Percentiles rank a stretch among this genome's conserved stretches.
These are phyloP conservation scores for Fusarium illudens DNA, from an alignment of 2,329 filamentous ascomycete genomes.

Conservation along the genomic window DNA sequence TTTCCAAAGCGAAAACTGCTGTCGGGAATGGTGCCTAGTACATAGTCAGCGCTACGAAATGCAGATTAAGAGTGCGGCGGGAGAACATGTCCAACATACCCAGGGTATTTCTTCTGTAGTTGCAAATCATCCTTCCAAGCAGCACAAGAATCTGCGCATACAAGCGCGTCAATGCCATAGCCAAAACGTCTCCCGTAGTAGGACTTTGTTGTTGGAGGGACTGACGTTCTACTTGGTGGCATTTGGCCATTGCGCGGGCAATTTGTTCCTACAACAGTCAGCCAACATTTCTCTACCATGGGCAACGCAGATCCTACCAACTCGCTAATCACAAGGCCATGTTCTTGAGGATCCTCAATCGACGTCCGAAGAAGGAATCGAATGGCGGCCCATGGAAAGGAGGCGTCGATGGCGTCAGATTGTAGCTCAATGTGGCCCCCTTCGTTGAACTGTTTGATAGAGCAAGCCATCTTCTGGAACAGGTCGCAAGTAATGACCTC, in stretches of 20 bases:
- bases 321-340: neutral
- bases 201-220: neutral
- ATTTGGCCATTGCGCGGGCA: neutral
- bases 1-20: neutral
- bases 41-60: neutral
- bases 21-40: neutral
- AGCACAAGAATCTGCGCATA: neutral
- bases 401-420: neutral
- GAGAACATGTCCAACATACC: neutral
- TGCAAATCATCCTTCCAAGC: neutral
- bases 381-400: neutral
- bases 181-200: neutral
- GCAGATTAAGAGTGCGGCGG: neutral
- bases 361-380: neutral
- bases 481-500: neutral
- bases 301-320: neutral
- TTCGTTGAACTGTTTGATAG: neutral
- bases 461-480: neutral
- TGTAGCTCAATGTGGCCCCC: neutral
- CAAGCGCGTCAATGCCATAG: neutral
- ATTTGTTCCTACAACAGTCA: neutral
- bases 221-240: neutral
- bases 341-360: neutral
- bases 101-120: neutral
- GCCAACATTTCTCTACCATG: neutral